Percentiles rank a stretch among this genome's conserved stretches.
These are phyloP conservation scores for Saitoella complicata DNA, from an alignment of 805 yeast species.

Conservation along the genomic window DNA sequence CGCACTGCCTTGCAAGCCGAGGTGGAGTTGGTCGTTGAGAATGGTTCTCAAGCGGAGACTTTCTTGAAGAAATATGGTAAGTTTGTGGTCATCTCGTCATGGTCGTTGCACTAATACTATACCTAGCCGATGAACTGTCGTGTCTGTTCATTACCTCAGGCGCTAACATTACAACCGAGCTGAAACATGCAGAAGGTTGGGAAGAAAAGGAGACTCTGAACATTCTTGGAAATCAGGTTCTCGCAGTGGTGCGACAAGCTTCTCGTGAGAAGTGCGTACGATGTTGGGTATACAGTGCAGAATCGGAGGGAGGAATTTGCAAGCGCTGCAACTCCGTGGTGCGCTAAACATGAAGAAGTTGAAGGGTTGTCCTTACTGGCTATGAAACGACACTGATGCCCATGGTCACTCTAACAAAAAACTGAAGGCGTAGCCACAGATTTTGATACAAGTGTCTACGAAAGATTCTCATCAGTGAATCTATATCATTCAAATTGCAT, in stretches of 20 bases:
- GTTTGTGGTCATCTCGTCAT: conserved; percentile 5
- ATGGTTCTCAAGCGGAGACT: conserved; percentile 5
- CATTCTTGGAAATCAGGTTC: conserved; percentile 19
- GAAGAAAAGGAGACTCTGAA: conserved; percentile 1
- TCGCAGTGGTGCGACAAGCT: conserved; percentile 19
- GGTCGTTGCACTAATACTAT: not conserved
- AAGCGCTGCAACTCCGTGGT: too few species aligned
- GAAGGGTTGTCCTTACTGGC: too few species aligned
- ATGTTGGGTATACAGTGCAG: too few species aligned
- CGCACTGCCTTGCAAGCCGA: conserved; percentile 42
- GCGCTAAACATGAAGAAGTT: too few species aligned
- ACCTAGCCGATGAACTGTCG: conserved; percentile 19
- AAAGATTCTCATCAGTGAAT: too few species aligned
- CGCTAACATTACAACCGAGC: conserved; percentile 24
- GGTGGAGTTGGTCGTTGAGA: conserved; percentile 23
- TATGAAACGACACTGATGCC: too few species aligned
- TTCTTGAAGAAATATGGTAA: conserved; percentile 4
- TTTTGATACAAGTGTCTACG: too few species aligned
- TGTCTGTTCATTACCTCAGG: conserved; percentile 52
- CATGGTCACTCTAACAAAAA: too few species aligned
- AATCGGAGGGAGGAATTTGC: too few species aligned
- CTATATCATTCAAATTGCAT: too few species aligned
- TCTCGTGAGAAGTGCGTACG: conserved; percentile 12
- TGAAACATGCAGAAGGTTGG: not conserved
- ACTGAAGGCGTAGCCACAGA: too few species aligned